Base-by-base conservation (phyloP, 208 protist genomes). In the Wallacemonas sp. region DNA sequence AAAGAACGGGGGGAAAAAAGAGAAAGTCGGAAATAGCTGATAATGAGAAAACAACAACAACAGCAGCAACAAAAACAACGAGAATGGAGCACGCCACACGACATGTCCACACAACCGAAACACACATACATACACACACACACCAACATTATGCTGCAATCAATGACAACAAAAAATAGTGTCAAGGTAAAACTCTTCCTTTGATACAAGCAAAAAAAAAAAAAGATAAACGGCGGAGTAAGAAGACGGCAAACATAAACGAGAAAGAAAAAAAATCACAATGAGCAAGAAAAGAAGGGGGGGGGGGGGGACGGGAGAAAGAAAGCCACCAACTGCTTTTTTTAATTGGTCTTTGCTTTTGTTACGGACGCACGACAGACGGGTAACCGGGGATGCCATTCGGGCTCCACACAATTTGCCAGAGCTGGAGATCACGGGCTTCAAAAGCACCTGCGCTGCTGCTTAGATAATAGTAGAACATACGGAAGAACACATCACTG, bases 381-480 rank as follows among this genome's bases (percentile, higher is more conserved):
- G 62, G 39, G 65, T 85, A 85, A 9, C 77, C 72, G 0, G 68
- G 68, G 11, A 79, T 47, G 2, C 80, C 80, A 19, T 77, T 76
- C 36, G 77, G 77, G 36, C 73, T 82, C 60, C 82, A 62, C 33
- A 87, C 77, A 19, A 83, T 66, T 51, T 87, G 80, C 80, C 80
- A 87, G 28, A 87, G 70, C 67, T 87, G 80, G 24, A 87, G 41
- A 24, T 84, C 77, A 28, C 80, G 76, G 24, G 72, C 72, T 31
- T 44, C 41, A 42, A 87, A 87, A 22, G 73, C 80, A 22, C 76
- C 80, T 0, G 77, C 77, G 54, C 80, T 84, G 66, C 73, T 84
- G 66, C 80, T 87, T 4, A 87, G 70, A 55, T 83, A 87, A 64
- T 87, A 87, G 74, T 79, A 87, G 41, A 87, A 87, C 69, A 80